Conservation (phyloP, 2,329 filamentous ascomycete species). For the Erysiphe pulchra region DNA sequence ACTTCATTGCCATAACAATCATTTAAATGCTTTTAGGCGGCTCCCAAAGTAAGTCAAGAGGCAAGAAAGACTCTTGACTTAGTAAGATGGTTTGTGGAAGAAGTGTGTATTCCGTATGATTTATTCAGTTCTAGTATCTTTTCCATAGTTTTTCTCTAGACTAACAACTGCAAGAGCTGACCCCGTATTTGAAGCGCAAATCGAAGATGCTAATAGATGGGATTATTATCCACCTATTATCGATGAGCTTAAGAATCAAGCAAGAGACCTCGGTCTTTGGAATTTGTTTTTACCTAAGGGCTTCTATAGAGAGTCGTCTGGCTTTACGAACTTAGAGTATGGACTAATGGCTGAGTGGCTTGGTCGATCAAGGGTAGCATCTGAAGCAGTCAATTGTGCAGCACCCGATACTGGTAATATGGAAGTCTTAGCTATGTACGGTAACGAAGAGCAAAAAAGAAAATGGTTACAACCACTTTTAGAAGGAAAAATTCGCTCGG, state of each 20-base stretch:
- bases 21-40: slow-evolving; percentile 5
- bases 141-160: not conserved
- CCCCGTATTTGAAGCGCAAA: slow-evolving; percentile 51
- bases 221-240: slow-evolving; percentile 53
- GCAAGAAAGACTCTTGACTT: slow-evolving; percentile 66
- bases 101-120: slow-evolving; percentile 62
- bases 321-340: slow-evolving; percentile 89
- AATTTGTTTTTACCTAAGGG: slow-evolving; percentile 94
- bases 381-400: slow-evolving; percentile 71
- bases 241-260: slow-evolving; percentile 72
- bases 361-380: slow-evolving; percentile 61
- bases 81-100: slow-evolving; percentile 88
- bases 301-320: slow-evolving; percentile 86
- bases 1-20: too few relatives aligned
- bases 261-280: slow-evolving; percentile 67
- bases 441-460: slow-evolving; percentile 60
- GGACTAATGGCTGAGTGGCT: slow-evolving; percentile 92
- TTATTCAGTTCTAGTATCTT: slow-evolving; percentile 1
- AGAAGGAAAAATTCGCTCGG: slow-evolving; percentile 64
- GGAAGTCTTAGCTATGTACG: slow-evolving; percentile 84
- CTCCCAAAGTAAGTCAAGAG: slow-evolving; percentile 43
- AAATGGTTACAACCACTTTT: slow-evolving; percentile 62
- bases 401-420: slow-evolving; percentile 89
- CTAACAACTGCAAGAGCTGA: slow-evolving; percentile 33
- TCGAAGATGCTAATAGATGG: slow-evolving; percentile 52